Evolutionary conservation across 139 green algal species (phyloP), one percentile per base, ranked within the genome.

Genomic region (Diplosphaera chodatii): DNA sequence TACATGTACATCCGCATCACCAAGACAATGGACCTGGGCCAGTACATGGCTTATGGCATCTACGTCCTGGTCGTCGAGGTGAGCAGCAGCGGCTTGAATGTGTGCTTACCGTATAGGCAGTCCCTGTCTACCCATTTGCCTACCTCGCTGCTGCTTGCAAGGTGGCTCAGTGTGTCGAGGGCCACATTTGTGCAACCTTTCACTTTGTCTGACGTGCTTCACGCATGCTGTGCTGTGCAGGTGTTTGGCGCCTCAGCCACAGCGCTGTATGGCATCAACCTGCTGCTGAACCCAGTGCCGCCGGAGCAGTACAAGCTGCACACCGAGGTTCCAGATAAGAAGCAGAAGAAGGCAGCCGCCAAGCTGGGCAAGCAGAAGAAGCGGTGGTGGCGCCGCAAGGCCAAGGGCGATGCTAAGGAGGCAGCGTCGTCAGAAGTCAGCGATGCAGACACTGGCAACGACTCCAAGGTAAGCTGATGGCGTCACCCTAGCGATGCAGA

Each of bases 161-260:
- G 6, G 37, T 48, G 37, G 37, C 37, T 48, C 37, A 48, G n/a
- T n/a, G n/a, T n/a, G n/a, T n/a, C n/a, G n/a, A n/a, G n/a, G n/a
- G n/a, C n/a, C n/a, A n/a, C n/a, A n/a, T n/a, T n/a, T n/a, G n/a
- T n/a, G n/a, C n/a, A n/a, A n/a, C n/a, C n/a, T n/a, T n/a, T 48
- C 37, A 48, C 37, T 13, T 8, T 21, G 37, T 48, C 10, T 48
- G 37, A 48, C 37, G 13, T 48, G 37, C 13, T n/a, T n/a, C n/a
- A n/a, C n/a, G n/a, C n/a, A n/a, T n/a, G n/a, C n/a, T n/a, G n/a
- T n/a, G n/a, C 48, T 59, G 37, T 75, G 27, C 68, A 79, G 68
- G 72, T 79, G 18, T 63, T 75, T 41, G 74, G 74, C n/a, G 74
- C 74, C 2, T 69, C 68, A 21, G 55, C 75, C n/a, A 80, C 75